Percentiles rank a stretch among this genome's conserved stretches.
phyloP scores from a whole-genome alignment of 352 stramenopile species.

The Globisporangium polare region DNA sequence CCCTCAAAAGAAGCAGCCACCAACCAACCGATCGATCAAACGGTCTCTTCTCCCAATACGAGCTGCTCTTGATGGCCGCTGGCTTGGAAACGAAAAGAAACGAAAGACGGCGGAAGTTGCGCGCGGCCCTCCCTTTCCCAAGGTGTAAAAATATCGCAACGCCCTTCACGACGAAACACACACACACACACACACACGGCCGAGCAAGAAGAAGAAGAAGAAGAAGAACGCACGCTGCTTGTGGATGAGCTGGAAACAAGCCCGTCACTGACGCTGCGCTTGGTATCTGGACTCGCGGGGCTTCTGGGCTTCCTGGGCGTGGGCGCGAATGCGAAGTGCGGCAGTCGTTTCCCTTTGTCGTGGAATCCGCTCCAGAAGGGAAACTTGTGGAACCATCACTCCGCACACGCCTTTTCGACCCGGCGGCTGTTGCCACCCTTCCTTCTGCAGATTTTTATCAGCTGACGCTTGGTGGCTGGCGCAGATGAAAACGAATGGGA shows the following conservation, averaged over 20 bases:
- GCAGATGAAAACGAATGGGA: too few relatives aligned
- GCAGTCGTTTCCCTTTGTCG: conserved; percentile 9
- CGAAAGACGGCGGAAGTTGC: conserved; percentile 2
- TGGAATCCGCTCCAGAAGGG: not conserved
- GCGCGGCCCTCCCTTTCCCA: conserved; percentile 3
- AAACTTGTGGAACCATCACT: conserved; percentile 7
- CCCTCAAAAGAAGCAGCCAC: not conserved
- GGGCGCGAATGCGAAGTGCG: not conserved
- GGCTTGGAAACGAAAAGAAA: not conserved
- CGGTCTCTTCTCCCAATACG: not conserved
- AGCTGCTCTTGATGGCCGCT: not conserved
- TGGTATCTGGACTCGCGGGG: not conserved
- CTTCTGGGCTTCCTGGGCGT: not conserved
- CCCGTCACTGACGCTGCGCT: not conserved
- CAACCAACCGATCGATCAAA: not conserved
- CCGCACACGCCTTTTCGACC: not conserved
- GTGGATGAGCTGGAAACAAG: not conserved
- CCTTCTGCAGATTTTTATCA: not conserved
- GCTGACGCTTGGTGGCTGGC: not conserved
- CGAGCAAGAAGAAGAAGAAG: not conserved
- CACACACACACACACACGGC: too few relatives aligned
- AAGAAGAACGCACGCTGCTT: not conserved
- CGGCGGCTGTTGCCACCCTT: not conserved
- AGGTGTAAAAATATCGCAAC: conserved; percentile 4
- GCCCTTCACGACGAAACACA: not conserved